Base-by-base conservation (phyloP, 176 grass and related monocot genomes). In the Coix lacrymajobi region DNA sequence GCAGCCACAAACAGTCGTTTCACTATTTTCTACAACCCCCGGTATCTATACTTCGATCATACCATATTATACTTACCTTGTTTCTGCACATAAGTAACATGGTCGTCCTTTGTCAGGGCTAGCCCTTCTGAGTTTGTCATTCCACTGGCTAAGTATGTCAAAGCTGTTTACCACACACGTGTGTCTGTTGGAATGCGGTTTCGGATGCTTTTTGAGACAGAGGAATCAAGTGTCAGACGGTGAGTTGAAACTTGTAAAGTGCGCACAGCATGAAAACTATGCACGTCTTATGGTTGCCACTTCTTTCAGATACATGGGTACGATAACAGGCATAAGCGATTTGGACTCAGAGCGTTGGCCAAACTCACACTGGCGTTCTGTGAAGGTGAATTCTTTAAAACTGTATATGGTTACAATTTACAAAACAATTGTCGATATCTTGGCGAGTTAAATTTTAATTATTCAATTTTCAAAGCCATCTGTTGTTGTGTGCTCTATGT, bases 181-280 rank as follows among this genome's bases (percentile, higher is more conserved):
- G 84, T 94, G 38, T 97, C 95, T 81, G 88, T 94, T 33, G 95
- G 95, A 58, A 94, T 94, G 95, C 86, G 95, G 15, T 97, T 97
- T 81, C 86, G 95, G 67, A 97, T 97, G 92, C 95, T 94, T 91
- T 97, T 97, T 81, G 95, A 97, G 88, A 97, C 95, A 8, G 95
- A 94, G 63, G 95, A 97, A 73, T 97, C 95, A 66, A 94, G 95
- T 11, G 92, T 94, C 14, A 87, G 95, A 63, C 78, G 95, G 95
- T 97, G 76, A 70, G 78, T 77, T 63, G 32, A 86, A 84, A 44
- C 48, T 32, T 60, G 24, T 60, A 25, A 57, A 60, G 68, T 61
- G 33, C 34, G 69, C 14, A 62, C 24, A 78, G 20, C 19, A 10
- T 34, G 66, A 33, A 79, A 71, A 81, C 17, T 62, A n/a, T 84